Evolutionary conservation across 2,329 filamentous ascomycete species (phyloP).

Genomic region (Calonectria crousiana): DNA sequence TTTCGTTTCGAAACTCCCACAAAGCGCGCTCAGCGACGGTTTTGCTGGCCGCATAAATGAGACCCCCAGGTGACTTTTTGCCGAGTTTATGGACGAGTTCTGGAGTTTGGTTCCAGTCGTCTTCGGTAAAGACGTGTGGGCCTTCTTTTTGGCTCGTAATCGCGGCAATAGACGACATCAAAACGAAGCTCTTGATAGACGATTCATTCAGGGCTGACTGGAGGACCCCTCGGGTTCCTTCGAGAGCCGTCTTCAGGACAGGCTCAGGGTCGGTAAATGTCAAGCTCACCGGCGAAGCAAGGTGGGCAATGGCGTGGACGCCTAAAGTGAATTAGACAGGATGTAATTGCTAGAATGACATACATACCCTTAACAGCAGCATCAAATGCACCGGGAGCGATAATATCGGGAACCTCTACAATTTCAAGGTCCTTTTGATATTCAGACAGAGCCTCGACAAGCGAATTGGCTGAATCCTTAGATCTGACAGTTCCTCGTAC

Average conservation of each 20-base stretch:
- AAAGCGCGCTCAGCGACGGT: constrained; percentile 38
- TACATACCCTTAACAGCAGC: constrained; percentile 48
- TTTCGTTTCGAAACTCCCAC: constrained; percentile 39
- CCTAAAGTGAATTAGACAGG: constrained; percentile 24
- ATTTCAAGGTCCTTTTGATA: constrained; percentile 38
- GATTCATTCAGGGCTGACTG: constrained; percentile 36
- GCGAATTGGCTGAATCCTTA: constrained; percentile 33
- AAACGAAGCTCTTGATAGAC: constrained; percentile 38
- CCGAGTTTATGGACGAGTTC: constrained; percentile 34
- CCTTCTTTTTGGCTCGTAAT: constrained; percentile 13
- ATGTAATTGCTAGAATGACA: background rate
- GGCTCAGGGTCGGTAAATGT: constrained; percentile 37
- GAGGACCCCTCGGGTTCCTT: constrained; percentile 35
- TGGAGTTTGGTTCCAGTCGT: constrained; percentile 39
- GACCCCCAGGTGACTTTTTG: constrained; percentile 28
- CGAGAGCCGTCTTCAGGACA: constrained; percentile 33
- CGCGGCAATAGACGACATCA: constrained; percentile 43
- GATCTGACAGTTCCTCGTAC: constrained; percentile 55
- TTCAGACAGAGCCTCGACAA: constrained; percentile 34
- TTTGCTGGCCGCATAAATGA: constrained; percentile 42
- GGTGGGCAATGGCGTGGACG: constrained; percentile 38
- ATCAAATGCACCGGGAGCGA: constrained; percentile 49
- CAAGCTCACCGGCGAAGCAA: constrained; percentile 37
- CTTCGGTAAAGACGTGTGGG: constrained; percentile 36
- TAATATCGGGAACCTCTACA: constrained; percentile 51